Evolutionary conservation across 2,329 filamentous ascomycete species (phyloP).

Genomic region (Nigrospora oryzae): DNA sequence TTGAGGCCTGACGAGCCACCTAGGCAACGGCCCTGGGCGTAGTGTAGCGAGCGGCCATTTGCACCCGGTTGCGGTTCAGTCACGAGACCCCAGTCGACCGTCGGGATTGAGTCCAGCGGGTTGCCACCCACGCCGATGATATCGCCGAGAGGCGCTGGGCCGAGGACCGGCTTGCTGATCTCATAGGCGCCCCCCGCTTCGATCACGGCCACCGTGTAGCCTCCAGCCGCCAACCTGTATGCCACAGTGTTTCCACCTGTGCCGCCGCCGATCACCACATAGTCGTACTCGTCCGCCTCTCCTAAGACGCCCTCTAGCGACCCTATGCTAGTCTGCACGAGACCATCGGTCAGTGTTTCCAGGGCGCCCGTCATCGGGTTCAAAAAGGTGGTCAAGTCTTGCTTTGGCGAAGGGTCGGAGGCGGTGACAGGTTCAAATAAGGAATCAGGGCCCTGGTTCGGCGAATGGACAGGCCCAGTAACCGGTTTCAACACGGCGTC

Average conservation of each 20-base stretch:
- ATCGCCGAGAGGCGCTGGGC: constrained; percentile 9
- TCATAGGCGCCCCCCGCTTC: constrained; percentile 28
- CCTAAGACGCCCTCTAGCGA: background rate
- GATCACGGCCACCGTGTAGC: constrained; percentile 23
- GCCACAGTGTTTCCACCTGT: constrained; percentile 26
- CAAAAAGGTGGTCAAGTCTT: background rate
- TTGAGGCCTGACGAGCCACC: constrained; percentile 20
- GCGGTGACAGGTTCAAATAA: too few relatives aligned
- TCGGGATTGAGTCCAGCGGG: constrained; percentile 4
- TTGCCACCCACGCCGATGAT: constrained; percentile 9
- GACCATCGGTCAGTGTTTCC: background rate
- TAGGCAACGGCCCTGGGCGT: constrained; percentile 19
- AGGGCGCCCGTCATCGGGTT: background rate
- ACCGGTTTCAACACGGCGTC: too few relatives aligned
- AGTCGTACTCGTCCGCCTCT: constrained; percentile 5
- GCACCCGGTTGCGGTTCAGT: constrained; percentile 11
- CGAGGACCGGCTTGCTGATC: constrained; percentile 10
- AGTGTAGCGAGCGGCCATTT: constrained; percentile 9
- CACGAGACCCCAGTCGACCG: constrained; percentile 15
- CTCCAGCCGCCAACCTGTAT: constrained; percentile 18
- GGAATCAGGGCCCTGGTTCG: too few relatives aligned
- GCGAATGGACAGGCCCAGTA: too few relatives aligned
- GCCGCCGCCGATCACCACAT: constrained; percentile 25
- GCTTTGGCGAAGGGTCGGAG: too few relatives aligned
- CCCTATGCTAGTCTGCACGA: background rate